A percentile compares a stretch with the other conserved stretches of the same genome.
Conservation (phyloP, 129 eudicot genomes). For the Cynara cardunculus region DNA sequence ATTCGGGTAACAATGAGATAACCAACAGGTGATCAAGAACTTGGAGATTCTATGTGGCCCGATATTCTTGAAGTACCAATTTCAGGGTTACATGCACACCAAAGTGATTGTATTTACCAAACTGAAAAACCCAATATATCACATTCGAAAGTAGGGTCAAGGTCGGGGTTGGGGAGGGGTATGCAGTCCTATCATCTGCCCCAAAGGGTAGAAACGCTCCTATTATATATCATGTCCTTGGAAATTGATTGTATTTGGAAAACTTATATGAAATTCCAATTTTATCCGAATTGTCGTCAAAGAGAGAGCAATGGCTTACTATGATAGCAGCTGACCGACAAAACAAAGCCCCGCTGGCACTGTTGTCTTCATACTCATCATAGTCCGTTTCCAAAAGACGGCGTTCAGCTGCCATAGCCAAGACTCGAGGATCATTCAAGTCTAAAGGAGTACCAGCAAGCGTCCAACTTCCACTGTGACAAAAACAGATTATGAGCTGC, state of each 20-base stretch:
- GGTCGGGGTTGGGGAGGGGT: too few species aligned
- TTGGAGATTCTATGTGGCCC: too few species aligned
- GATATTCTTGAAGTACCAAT: too few species aligned
- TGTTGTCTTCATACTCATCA: conserved; percentile 68
- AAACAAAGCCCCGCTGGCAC: conserved; percentile 73
- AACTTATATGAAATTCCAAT: not conserved
- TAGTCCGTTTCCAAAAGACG: conserved; percentile 68
- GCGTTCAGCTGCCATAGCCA: conserved; percentile 81
- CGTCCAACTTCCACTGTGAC: conserved; percentile 70
- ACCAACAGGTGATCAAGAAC: too few species aligned
- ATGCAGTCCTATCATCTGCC: too few species aligned
- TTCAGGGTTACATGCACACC: not conserved
- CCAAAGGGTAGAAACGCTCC: too few species aligned
- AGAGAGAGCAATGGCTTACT: conserved; percentile 33
- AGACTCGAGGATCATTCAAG: conserved; percentile 69
- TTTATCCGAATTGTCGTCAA: not conserved
- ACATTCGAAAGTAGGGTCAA: too few species aligned
- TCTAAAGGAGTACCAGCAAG: conserved; percentile 67
- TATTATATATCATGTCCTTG: too few species aligned
- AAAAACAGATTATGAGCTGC: conserved; percentile 27
- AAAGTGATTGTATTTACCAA: not conserved
- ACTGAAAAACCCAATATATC: not conserved
- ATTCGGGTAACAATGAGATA: too few species aligned
- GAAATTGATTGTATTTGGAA: not conserved
- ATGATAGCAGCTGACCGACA: conserved; percentile 84